These are phyloP conservation scores for Fusarium cicatricum DNA, from an alignment of 2,329 filamentous ascomycete genomes.

Conservation along the genomic window DNA sequence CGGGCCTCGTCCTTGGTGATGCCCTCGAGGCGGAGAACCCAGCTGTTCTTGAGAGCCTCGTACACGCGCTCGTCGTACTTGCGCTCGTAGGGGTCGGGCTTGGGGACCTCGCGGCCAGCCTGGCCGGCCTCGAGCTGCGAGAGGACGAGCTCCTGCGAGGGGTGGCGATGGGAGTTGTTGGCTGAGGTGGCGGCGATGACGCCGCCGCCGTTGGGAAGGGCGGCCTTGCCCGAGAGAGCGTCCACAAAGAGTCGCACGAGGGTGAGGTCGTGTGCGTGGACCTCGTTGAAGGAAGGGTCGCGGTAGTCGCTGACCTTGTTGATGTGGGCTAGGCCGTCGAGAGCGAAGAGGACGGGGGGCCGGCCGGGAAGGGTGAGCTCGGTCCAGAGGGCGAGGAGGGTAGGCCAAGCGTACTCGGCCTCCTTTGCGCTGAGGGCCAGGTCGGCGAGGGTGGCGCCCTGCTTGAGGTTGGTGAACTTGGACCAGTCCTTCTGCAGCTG, in stretches of 20 bases:
- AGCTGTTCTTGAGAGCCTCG: slow-evolving; percentile 58
- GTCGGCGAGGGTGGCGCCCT: slow-evolving; percentile 70
- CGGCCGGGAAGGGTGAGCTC: slow-evolving; percentile 71
- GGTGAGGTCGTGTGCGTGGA: slow-evolving; percentile 87
- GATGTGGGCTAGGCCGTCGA: slow-evolving; percentile 83
- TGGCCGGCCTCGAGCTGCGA: slow-evolving; percentile 59
- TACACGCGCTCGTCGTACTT: slow-evolving; percentile 67
- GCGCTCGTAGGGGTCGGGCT: slow-evolving; percentile 61
- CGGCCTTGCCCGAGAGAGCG: slow-evolving; percentile 68
- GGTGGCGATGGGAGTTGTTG: slow-evolving; percentile 72
- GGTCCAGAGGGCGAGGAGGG: slow-evolving; percentile 82
- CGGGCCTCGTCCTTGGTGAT: slow-evolving; percentile 78
- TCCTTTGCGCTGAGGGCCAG: slow-evolving; percentile 78
- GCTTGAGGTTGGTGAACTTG: slow-evolving; percentile 54
- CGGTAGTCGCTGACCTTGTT: slow-evolving; percentile 83
- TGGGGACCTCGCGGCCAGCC: slow-evolving; percentile 49
- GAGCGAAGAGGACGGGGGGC: slow-evolving; percentile 72
- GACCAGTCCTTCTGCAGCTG: slow-evolving; percentile 56
- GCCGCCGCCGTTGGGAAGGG: slow-evolving; percentile 77
- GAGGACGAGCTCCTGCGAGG: slow-evolving; percentile 75
- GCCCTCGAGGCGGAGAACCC: slow-evolving; percentile 68
- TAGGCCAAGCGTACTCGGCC: slow-evolving; percentile 78
- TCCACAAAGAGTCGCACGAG: slow-evolving; percentile 79
- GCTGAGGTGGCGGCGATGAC: slow-evolving; percentile 77
- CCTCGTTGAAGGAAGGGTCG: slow-evolving; percentile 71